Evolutionary conservation across 495 filamentous ascomycete species (phyloP), one percentile per base, ranked within the genome.

Genomic region (Chaetomidium leptoderma): DNA sequence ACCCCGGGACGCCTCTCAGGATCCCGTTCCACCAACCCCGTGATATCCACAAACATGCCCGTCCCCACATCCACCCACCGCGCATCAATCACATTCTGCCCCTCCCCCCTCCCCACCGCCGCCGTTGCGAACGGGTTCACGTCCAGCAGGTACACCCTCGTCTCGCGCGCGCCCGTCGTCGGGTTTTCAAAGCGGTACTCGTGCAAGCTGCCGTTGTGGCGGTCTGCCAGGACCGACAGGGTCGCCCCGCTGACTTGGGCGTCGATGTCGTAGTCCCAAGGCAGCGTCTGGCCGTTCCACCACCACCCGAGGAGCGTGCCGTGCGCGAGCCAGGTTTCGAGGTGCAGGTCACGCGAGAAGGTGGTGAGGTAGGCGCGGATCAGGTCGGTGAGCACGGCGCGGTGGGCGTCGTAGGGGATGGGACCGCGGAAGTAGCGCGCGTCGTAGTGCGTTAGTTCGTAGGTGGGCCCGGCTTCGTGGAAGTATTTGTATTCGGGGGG

Each of bases 261-360:
- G 66, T 95, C 90, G n/a, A 95, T 75, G 69, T 95, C 89, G 79
- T 83, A 89, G 68, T 95, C 90, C 89, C 90, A 95, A 10, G 90
- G 89, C 63, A 92, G 82, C 65, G 90, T 81, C 74, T 83, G 81
- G 17, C 84, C 87, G 65, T 90, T 92, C 90, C 90, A 95, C 88
- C 88, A 93, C 90, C 90, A 95, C 13, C 90, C 90, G 46, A 95
- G 72, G 44, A 95, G 74, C 16, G 90, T 92, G 23, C 90, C 90
- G 70, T 95, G 90, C 33, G 89, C 88, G 60, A 95, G 84, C 90
- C 90, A 95, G 5, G 90, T 91, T 66, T 91, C 87, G 55, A 90
- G 69, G 0, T 80, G 78, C 29, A 88, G 77, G 8, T 2, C 14
- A 37, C 81, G 72, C 14, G 75, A 69, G 60, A 88, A 85, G 55